Percentiles rank a stretch among this genome's conserved stretches.
Conservation (phyloP, 805 yeast species). For the Lipomyces sp. region DNA sequence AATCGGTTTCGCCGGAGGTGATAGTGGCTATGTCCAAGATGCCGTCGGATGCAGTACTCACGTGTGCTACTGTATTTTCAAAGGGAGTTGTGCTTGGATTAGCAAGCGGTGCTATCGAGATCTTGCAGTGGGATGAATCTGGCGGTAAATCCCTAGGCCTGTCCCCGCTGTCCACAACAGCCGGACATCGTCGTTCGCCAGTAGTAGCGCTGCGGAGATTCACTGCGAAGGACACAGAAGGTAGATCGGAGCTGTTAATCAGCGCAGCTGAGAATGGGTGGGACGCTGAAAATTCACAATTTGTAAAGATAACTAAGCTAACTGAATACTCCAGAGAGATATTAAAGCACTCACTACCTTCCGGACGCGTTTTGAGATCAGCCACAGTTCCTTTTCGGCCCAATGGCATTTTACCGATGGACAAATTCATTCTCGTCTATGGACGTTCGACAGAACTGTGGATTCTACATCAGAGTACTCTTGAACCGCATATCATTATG, state of each 20-base stretch:
- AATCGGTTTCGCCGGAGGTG: conserved; percentile 6
- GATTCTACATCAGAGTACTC: conserved; percentile 31
- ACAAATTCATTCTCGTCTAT: conserved; percentile 28
- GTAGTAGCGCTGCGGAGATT: conserved; percentile 33
- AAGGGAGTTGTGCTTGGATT: conserved; percentile 32
- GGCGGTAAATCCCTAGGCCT: background rate
- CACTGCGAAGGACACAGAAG: conserved; percentile 35
- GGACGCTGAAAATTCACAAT: background rate
- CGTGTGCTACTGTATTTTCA: conserved; percentile 34
- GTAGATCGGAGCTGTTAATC: conserved; percentile 33
- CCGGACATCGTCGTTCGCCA: conserved; percentile 34
- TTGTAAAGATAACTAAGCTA: background rate
- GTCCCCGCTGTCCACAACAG: conserved; percentile 34
- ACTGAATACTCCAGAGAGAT: conserved; percentile 23
- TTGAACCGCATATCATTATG: conserved; percentile 34
- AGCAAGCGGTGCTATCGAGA: conserved; percentile 33
- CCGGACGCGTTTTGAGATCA: conserved; percentile 34
- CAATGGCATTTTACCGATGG: conserved; percentile 26
- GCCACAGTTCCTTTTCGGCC: conserved; percentile 37
- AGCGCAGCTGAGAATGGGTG: conserved; percentile 36
- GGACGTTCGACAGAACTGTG: conserved; percentile 37
- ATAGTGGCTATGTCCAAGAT: conserved; percentile 20
- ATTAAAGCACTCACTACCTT: conserved; percentile 36
- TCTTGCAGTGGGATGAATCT: conserved; percentile 32
- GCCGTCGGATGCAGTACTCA: conserved; percentile 28